Evolutionary conservation across 1,284 basidiomycete genomes (phyloP).

Genomic region (Trichosporon sp.): DNA sequence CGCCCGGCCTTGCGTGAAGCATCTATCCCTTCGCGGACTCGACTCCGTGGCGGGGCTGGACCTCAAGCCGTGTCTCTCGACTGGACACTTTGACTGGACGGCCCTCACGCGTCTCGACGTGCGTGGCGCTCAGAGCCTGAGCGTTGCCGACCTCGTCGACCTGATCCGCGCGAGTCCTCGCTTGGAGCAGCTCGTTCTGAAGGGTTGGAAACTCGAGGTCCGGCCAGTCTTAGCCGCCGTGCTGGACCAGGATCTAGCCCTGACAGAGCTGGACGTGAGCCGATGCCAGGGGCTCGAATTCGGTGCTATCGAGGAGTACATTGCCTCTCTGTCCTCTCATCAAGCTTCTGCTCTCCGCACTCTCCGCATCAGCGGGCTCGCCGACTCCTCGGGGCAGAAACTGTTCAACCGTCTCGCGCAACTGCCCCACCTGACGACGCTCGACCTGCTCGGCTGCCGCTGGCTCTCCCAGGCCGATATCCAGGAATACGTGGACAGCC

Average conservation of each 20-base stretch:
- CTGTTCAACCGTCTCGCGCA: conserved; percentile 65
- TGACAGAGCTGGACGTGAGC: conserved; percentile 70
- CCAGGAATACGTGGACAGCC: conserved; percentile 59
- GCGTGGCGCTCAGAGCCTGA: conserved; percentile 70
- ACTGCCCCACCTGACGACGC: conserved; percentile 72
- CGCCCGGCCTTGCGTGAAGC: conserved; percentile 68
- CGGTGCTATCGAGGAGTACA: conserved; percentile 59
- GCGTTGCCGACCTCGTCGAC: conserved; percentile 67
- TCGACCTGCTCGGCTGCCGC: conserved; percentile 73
- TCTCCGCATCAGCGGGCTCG: conserved; percentile 69
- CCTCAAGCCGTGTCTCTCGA: conserved; percentile 1
- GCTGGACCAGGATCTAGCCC: conserved; percentile 31
- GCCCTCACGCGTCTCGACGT: conserved; percentile 64
- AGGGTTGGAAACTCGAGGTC: conserved; percentile 65
- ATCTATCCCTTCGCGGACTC: conserved; percentile 70
- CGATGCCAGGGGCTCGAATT: conserved; percentile 72
- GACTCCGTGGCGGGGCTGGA: conserved; percentile 60
- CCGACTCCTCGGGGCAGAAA: conserved; percentile 58
- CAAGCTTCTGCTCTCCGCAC: conserved; percentile 30
- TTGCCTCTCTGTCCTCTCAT: conserved; percentile 46
- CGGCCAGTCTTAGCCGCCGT: not conserved
- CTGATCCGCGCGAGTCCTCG: conserved; percentile 70
- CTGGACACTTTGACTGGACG: conserved; percentile 27
- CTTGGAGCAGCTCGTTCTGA: conserved; percentile 66
- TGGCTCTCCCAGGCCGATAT: conserved; percentile 28